These are phyloP conservation scores for Purshia tridentata DNA, from an alignment of 306 rosid genomes.

Conservation along the genomic window DNA sequence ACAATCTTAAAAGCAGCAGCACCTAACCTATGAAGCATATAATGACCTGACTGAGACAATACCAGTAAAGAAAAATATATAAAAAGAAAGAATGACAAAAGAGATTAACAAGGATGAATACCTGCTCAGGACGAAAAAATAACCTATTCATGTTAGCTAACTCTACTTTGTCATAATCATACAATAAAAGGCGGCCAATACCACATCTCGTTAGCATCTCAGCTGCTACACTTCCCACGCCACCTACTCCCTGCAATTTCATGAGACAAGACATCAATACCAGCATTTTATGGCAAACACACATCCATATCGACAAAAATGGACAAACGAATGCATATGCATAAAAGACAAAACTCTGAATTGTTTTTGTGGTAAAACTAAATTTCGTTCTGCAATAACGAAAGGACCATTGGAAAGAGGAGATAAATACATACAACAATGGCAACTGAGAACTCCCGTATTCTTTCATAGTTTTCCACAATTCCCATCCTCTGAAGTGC, in stretches of 20 bases:
- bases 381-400: background rate
- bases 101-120: constrained; percentile 23
- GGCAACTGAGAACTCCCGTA: constrained; percentile 92
- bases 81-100: constrained; percentile 13
- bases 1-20: constrained; percentile 15
- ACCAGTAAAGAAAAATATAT: background rate
- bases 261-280: constrained; percentile 19
- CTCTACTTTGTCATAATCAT: constrained; percentile 98
- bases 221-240: constrained; percentile 99
- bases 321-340: too few species aligned
- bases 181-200: constrained; percentile 91
- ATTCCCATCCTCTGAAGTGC: constrained; percentile 99
- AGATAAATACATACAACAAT: constrained; percentile 83
- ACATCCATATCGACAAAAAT: too few species aligned
- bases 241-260: constrained; percentile 80
- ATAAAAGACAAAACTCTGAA: too few species aligned
- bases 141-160: constrained; percentile 97
- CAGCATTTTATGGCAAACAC: background rate
- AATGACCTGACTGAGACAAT: constrained; percentile 4
- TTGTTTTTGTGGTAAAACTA: background rate
- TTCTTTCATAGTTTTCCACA: constrained; percentile 88
- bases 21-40: constrained; percentile 13
- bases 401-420: constrained; percentile 28
- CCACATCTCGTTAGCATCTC: constrained; percentile 99
- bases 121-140: constrained; percentile 99